phyloP scores from a whole-genome alignment of 2,329 filamentous ascomycete genomes.

The Beauveria pseudobassiana region DNA sequence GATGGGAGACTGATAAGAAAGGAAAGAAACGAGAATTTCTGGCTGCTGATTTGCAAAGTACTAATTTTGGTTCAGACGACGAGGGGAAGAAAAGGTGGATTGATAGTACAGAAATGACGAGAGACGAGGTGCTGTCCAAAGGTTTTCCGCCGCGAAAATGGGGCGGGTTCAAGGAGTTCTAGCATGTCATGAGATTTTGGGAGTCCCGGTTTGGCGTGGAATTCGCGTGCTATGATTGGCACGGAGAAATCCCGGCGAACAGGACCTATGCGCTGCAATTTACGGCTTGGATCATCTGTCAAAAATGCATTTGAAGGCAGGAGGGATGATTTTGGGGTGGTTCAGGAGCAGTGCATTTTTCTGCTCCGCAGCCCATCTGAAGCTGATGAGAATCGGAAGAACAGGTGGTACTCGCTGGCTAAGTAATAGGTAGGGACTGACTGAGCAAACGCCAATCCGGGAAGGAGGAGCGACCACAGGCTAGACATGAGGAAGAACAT shows the following conservation, averaged over 20 bases:
- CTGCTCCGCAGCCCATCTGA: too few species aligned
- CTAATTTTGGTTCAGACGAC: too few species aligned
- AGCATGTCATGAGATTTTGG: constrained; percentile 12
- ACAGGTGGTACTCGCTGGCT: too few species aligned
- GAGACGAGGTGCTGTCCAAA: not conserved
- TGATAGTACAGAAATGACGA: not conserved
- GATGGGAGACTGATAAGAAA: not conserved
- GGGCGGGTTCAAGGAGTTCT: constrained; percentile 7
- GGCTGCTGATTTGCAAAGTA: not conserved
- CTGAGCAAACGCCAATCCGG: too few species aligned
- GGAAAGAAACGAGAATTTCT: not conserved
- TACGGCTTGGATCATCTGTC: not conserved
- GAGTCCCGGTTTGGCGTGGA: constrained; percentile 9
- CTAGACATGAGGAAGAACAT: too few species aligned
- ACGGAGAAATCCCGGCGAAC: constrained; percentile 10
- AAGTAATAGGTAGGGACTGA: too few species aligned
- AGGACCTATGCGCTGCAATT: not conserved
- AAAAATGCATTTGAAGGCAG: not conserved
- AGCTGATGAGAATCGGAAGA: too few species aligned
- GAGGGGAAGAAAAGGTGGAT: not conserved
- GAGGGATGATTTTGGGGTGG: not conserved
- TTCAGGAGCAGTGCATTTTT: too few species aligned
- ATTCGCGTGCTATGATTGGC: constrained; percentile 13
- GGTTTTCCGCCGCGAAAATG: constrained; percentile 10
- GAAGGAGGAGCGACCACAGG: too few species aligned